Evolutionary conservation across 2,329 filamentous ascomycete genomes (phyloP).

Genomic region (Ampelomyces quisqualis): DNA sequence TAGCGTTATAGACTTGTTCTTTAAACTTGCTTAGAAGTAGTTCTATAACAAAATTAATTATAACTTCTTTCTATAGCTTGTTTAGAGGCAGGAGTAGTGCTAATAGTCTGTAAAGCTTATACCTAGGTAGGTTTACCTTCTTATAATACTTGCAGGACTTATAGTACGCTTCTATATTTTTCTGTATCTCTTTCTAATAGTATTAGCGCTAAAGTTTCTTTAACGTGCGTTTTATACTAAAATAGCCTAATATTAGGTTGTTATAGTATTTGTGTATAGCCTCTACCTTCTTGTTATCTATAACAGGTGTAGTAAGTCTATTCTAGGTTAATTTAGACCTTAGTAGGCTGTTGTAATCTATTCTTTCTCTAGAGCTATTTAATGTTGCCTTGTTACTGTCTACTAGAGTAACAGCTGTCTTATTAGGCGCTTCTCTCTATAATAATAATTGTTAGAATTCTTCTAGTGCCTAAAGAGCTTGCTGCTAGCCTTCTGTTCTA

Average conservation of each 20-base stretch:
- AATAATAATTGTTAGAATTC: background rate
- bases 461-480: background rate
- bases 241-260: slow-evolving; percentile 1
- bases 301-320: too few relatives aligned
- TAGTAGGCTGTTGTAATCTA: background rate
- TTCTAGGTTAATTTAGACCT: background rate
- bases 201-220: background rate
- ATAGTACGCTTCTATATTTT: background rate
- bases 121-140: background rate
- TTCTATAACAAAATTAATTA: slow-evolving; percentile 9
- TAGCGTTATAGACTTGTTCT: slow-evolving; percentile 1
- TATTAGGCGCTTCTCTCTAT: too few relatives aligned
- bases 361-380: background rate
- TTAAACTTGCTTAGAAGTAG: slow-evolving; percentile 3
- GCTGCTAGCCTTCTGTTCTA: too few relatives aligned
- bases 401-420: too few relatives aligned
- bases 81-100: background rate
- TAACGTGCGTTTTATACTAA: background rate
- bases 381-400: too few relatives aligned
- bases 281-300: background rate
- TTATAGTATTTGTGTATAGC: background rate
- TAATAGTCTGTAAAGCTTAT: background rate
- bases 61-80: slow-evolving; percentile 1
- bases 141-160: background rate
- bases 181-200: background rate